Evolutionary conservation across 2,329 filamentous ascomycete species (phyloP), one percentile per base, ranked within the genome.

Genomic region (Trichoderma pleuroti): DNA sequence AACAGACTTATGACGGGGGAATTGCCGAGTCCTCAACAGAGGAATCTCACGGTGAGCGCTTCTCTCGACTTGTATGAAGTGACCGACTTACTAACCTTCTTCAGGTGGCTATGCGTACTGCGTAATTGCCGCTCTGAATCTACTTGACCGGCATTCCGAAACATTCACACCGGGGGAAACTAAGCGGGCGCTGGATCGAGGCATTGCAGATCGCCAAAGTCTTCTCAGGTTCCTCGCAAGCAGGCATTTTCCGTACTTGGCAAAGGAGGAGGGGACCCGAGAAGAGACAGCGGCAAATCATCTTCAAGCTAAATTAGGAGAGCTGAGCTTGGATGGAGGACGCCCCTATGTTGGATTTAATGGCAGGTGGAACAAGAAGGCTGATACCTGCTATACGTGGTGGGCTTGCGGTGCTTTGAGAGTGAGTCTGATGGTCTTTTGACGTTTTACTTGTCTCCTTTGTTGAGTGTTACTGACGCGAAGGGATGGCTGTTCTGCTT

Each of bases 341-440:
- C 77, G 73, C 24, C 80, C 82, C 11, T 87, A 86, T 76, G 86
- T 93, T 1, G 96, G 94, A 11, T 94, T 97, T 82, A 97, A 97
- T 76, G 96, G 96, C 30, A 90, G 96, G 63, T 90, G 89, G 78
- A 98, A 97, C 83, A 99, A 99, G 80, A 86, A 91, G 61, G 92
- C 93, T 11, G 96, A 99, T 81, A 98, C 96, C 0, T 99, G 96
- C 82, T 99, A 99, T 80, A 91, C 90, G 26, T 99, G 95, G 85
- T 99, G 96, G 96, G 93, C 93, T 0, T 86, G 87, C 5, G 93
- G 89, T 2, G 89, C 93, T 1, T 78, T 88, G 1, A 75, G 78
- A 66, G 83, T 86, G 76, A 72, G 80, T 64, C 8, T 39, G 14
- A 28, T 18, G 34, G 3, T 8, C 21, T 28, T 28, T 68, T 16